Base-by-base conservation (phyloP, 2,329 filamentous ascomycete species). In the Paraphoma chrysanthemicola region DNA sequence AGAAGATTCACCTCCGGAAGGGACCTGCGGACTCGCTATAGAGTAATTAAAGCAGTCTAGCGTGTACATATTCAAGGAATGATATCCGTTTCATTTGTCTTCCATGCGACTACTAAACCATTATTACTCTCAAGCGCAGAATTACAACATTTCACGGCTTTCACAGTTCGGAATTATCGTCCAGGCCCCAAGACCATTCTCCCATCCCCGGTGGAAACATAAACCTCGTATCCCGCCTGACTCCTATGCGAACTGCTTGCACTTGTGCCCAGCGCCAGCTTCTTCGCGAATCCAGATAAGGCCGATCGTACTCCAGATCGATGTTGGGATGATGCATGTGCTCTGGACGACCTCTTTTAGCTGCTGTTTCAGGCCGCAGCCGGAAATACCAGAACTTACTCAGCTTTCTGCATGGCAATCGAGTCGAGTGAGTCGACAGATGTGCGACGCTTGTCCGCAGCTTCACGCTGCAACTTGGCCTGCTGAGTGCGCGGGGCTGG, bases 31-130 rank as follows among this genome's bases (percentile, higher is more conserved):
- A 66, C 50, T 56, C 60, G 51, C 59, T 48, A 28, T 69, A 59
- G 51, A 53, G 28, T 3, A 33, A 18, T 49, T 23, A 18, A 45
- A 33, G 14, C 45, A 51, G 18, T 17, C 9, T 18, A 30, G 47
- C 45, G 52, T 69, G 66, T 67, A 64, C 48, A 64, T 67, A 68
- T 43, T 48, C 39, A 52, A 56, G 59, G 51, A 65, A 67, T 67
- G 64, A 65, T 68, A 66, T 63, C 60, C 57, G 45, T 61, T 56
- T 65, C 58, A 41, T 61, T 60, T 57, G 56, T 61, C 48, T 39
- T 39, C 11, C 14, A 49, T 3, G 33, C 33, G n/a, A 39, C 11
- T 10, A 3, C 29, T 41, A 11, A 11, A 33, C 28, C 10, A 43
- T 43, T 23, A 2, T 18, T 46, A 43, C 23, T 53, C 46, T 59